phyloP scores from a whole-genome alignment of 495 filamentous ascomycete species.

The Neurospora sp. region DNA sequence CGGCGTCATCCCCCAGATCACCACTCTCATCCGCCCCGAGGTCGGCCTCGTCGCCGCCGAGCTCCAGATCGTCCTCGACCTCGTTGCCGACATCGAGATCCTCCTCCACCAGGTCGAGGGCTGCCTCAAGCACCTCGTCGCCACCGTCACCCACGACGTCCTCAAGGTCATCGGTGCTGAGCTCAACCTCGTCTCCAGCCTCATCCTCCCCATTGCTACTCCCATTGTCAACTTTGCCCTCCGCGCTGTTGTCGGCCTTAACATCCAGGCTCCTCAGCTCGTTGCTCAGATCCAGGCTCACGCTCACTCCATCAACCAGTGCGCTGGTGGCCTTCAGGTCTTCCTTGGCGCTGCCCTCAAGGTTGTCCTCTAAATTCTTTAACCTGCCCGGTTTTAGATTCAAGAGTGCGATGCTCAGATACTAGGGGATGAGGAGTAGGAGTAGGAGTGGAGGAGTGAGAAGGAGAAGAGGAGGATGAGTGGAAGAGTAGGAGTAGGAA shows the following conservation, averaged over 20 bases:
- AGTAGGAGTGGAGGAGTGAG: neutral
- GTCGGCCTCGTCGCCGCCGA: neutral
- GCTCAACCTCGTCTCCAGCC: neutral
- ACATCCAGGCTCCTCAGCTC: neutral
- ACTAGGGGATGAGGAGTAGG: neutral
- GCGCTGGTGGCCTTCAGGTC: neutral
- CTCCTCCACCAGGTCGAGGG: neutral
- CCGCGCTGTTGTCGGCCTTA: neutral
- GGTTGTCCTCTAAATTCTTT: neutral
- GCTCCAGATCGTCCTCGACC: slow-evolving; percentile 2
- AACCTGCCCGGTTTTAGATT: neutral
- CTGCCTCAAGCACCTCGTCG: slow-evolving; percentile 5
- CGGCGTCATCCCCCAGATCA: neutral
- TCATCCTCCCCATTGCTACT: neutral
- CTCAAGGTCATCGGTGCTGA: neutral
- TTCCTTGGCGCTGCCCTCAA: neutral
- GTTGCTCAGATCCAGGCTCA: neutral
- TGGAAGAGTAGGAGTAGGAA: neutral
- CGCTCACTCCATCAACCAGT: neutral
- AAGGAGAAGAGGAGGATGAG: neutral
- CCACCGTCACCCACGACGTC: neutral
- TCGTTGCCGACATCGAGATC: slow-evolving; percentile 4
- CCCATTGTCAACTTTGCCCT: slow-evolving; percentile 1
- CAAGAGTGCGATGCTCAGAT: neutral
- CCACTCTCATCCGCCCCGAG: neutral